These are phyloP conservation scores for Heimioporus sp. DNA, from an alignment of 768 basidiomycete genomes.

Conservation along the genomic window DNA sequence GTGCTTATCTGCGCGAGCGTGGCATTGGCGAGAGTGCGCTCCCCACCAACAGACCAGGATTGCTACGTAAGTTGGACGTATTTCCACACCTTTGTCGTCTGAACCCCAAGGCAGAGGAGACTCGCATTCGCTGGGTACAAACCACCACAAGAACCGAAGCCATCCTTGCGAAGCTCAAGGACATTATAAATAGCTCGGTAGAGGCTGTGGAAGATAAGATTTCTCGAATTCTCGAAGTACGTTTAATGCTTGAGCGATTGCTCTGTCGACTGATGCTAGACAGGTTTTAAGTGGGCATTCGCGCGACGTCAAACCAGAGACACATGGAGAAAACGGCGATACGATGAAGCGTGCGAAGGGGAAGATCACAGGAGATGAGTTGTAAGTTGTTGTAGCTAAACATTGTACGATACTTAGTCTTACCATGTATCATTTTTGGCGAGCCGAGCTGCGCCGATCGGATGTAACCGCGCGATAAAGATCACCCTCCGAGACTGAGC, in stretches of 20 bases:
- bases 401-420: no score
- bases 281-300: constrained; percentile 41
- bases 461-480: no score
- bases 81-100: background rate
- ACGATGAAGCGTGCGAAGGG: constrained; percentile 22
- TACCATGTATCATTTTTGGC: no score
- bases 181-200: constrained; percentile 64
- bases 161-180: constrained; percentile 59
- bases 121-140: constrained; percentile 78
- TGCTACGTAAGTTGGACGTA: constrained; percentile 57
- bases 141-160: constrained; percentile 53
- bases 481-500: no score
- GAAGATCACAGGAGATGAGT: constrained; percentile 30
- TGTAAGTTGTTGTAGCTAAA: constrained; percentile 5
- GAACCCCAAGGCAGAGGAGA: constrained; percentile 51
- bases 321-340: constrained; percentile 11
- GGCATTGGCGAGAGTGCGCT: constrained; percentile 70
- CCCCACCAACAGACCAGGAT: constrained; percentile 64
- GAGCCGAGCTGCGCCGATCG: no score
- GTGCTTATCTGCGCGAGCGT: constrained; percentile 81
- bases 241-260: background rate
- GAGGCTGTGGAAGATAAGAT: constrained; percentile 78
- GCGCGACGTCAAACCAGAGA: constrained; percentile 16
- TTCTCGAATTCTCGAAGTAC: constrained; percentile 40
- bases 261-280: background rate